Evolutionary conservation across 83 land plant genomes (phyloP), one percentile per base, ranked within the genome.

Genomic region (Picea abies): DNA sequence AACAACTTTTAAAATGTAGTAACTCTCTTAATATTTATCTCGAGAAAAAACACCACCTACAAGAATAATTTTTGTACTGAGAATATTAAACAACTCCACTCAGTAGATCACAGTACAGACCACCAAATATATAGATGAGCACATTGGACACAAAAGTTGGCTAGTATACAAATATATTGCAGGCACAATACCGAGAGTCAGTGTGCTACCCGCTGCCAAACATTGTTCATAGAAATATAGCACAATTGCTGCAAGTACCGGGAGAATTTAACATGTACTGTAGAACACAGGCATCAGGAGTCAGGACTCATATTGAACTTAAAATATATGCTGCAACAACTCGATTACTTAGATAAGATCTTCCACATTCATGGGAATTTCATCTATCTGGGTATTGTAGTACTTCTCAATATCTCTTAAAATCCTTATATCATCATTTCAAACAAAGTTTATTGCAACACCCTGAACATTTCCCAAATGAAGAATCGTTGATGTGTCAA

Each of bases 311-410:
- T 71, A 37, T 47, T 71, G 76, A 71, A 39, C n/a, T 71, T 25
- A 20, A 71, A 71, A 71, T 71, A 71, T 47, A 71, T 4, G 52
- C 29, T 29, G 0, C 29, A 29, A 29, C 29, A 29, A 29, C 29
- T 29, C 29, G 1, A 29, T 29, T 29, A 29, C 29, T 29, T 29
- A 29, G 29, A 29, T 29, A 29, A 29, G 29, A 29, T 29, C 29
- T 29, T 29, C 29, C 29, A 29, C 29, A 29, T 29, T 29, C 29
- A 29, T 29, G 29, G 29, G 29, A 0, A 29, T 29, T 82, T 97
- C 99, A 84, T 97, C 99, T 37, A 97, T 95, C 82, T 97, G 99
- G 8, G 98, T 95, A 87, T 98, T 97, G 93, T 97, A 97, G 72
- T 95, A 97, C 83, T 97, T 98, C 85, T 97, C 99, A 17, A 97